Base-by-base conservation (phyloP, 352 stramenopile genomes). In the Phytophthora syringae region DNA sequence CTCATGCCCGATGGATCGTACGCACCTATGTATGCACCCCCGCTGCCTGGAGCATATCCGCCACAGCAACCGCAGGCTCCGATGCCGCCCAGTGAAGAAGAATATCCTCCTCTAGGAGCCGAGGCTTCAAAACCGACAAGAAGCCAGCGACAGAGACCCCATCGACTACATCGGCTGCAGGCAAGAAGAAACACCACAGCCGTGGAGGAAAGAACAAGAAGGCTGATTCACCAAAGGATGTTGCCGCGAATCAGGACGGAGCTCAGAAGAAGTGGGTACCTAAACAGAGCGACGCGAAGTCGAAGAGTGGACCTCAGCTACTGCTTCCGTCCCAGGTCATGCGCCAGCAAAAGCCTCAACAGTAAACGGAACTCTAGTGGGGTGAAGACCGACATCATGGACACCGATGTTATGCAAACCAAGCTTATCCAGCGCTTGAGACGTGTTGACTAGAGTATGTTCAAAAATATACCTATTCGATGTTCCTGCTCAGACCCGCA, bases 321-420 rank as follows among this genome's bases (percentile, higher is more conserved):
- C 57, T 88, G 24, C 65, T 88, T 20, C 79, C 79, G n/a, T 69
- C 79, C 24, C 79, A 88, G 66, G 40, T 88, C 15, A 58, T 88
- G 68, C 70, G 75, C 11, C 74, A 86, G 20, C 72, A 84, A 24
- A 76, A 82, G 59, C 72, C 81, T 39, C 60, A 80, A 49, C 47
- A 82, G 52, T 43, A 72, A 74, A 52, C 36, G 20, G 18, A 52
- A 44, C 30, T 27, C 27, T 16, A 27, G 18, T 3, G 2, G 40
- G 18, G 10, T 16, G 36, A n/a, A 5, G 7, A 27, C 40, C 18
- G 7, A 27, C 39, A 7, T 25, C 39, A 45, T 13, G 36, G 36
- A 6, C 6, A 43, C n/a, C 16, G 39, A 47, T 20, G n/a, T 28
- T 37, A 40, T 36, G 27, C 27, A n/a, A 34, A 24, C 53, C 43